Evolutionary conservation across 805 yeast genomes (phyloP).

Genomic region (Lipomyces starkeyi): DNA sequence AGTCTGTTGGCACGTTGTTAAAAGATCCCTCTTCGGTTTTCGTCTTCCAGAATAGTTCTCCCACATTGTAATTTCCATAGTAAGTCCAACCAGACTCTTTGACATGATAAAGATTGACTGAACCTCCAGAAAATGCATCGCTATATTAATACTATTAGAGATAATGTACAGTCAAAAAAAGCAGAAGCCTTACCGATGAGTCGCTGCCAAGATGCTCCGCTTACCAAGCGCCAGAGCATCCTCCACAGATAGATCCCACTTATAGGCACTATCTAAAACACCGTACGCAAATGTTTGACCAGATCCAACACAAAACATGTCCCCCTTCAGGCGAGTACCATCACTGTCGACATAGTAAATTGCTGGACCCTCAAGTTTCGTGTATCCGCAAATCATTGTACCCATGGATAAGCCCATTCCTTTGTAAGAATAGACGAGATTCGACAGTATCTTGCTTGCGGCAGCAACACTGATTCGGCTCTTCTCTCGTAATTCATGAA

Average conservation of each 20-base stretch:
- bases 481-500: slow-evolving; percentile 92
- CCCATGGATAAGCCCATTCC: slow-evolving; percentile 99
- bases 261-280: slow-evolving; percentile 89
- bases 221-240: slow-evolving; percentile 94
- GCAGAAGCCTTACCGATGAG: slow-evolving; percentile 65
- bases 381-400: slow-evolving; percentile 97
- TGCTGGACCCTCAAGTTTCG: slow-evolving; percentile 93
- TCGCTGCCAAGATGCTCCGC: slow-evolving; percentile 94
- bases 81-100: slow-evolving; percentile 93
- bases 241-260: slow-evolving; percentile 89
- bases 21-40: slow-evolving; percentile 88
- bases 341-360: slow-evolving; percentile 96
- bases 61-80: slow-evolving; percentile 95
- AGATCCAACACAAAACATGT: slow-evolving; percentile 95
- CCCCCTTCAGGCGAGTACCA: slow-evolving; percentile 94
- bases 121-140: slow-evolving; percentile 97
- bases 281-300: slow-evolving; percentile 99
- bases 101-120: slow-evolving; percentile 90
- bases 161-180: background rate
- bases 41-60: slow-evolving; percentile 87
- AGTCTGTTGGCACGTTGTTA: slow-evolving; percentile 62
- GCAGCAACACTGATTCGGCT: slow-evolving; percentile 96
- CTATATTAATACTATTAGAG: slow-evolving; percentile 6
- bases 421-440: slow-evolving; percentile 89
- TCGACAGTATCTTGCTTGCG: slow-evolving; percentile 90